Base-by-base conservation (phyloP, 2,329 filamentous ascomycete species). In the Sarocladium kiliense region DNA sequence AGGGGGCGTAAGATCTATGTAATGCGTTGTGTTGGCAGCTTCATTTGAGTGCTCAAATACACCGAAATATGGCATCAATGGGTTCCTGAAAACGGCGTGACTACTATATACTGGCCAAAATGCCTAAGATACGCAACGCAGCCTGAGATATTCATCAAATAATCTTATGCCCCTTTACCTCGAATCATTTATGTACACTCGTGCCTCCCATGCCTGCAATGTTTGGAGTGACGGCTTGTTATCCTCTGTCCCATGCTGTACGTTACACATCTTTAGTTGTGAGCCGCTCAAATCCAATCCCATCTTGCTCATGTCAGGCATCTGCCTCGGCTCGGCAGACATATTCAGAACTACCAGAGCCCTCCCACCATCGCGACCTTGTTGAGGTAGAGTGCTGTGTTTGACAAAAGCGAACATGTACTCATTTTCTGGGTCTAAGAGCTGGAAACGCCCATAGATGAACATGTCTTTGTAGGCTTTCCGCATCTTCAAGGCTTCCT, bases 361-460 rank as follows among this genome's bases (percentile, higher is more conserved):
- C 34, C 58, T 69, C 26, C 23, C 3, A 9, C 14, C 9, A 11
- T 30, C 14, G 18, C 66, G 63, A 16, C 23, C 10, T 12, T 12
- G 7, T 11, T 30, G 3, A 18, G 66, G 63, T n/a, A 49, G 25
- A 0, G 58, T 64, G 10, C 57, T 58, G 53, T 71, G 65, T 49
- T 75, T 80, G 2, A 78, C 66, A 49, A 87, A 83, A 0, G 79
- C 74, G 61, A 88, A 87, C 0, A 82, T 68, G 25, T 77, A 67
- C 30, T 82, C 77, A 3, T 82, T 72, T 0, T 72, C 66, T 0
- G 80, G 77, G 3, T 74, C 69, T 0, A 79, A 18, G 1, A 87
- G 65, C 51, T 77, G 74, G 58, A 88, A 89, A 0, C 74, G 69
- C 0, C 85, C 85, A 57, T 85, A 78, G 0, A 87, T 77, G 54